Evolutionary conservation across 225 moss, liverwort and hornwort species (phyloP), one percentile per base, ranked within the genome.

Genomic region (Antitrichia curtipendula): DNA sequence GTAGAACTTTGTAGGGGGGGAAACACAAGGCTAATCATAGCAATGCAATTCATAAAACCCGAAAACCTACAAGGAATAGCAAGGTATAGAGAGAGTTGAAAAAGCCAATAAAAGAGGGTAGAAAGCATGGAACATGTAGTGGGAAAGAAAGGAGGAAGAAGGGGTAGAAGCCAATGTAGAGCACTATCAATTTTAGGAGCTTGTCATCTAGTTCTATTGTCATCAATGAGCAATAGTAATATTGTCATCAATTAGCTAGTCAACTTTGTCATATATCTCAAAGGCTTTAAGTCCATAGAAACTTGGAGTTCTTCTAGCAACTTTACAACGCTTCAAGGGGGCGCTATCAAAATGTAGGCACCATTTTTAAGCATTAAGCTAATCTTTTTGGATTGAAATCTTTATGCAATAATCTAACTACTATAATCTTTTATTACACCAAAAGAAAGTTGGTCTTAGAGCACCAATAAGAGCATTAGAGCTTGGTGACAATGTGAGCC

Each of bases 241-340:
- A 2, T 76, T 2, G 0, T n/a, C 2, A 0, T 24, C 54, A 77
- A 77, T 53, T 53, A 36, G 23, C 9, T 16, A 24, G 4, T n/a
- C 4, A 77, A 14, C 9, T 53, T 77, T 77, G 16, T 2, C 10
- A 53, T 53, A 16, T 7, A 25, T 77, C 14, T 23, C 36, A 36
- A 75, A 52, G 9, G 23, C 9, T 50, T 49, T 36, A 9, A 34
- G 14, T 14, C 23, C 6, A 52, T 50, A 52, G 14, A 74, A 14
- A 36, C 1, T 14, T 6, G 8, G 4, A 36, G 3, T 34, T 52
- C 21, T 34, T 75, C 3, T 14, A 36, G 5, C 3, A 3, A 52
- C 0, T 0, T 32, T 0, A 32, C 8, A 70, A 25, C 0, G 1
- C 10, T 72, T 72, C 2, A 45, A 72, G 1, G 6, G 0, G 6